These are phyloP conservation scores for Pleurotus sapidus DNA, from an alignment of 768 basidiomycete species.

Conservation along the genomic window DNA sequence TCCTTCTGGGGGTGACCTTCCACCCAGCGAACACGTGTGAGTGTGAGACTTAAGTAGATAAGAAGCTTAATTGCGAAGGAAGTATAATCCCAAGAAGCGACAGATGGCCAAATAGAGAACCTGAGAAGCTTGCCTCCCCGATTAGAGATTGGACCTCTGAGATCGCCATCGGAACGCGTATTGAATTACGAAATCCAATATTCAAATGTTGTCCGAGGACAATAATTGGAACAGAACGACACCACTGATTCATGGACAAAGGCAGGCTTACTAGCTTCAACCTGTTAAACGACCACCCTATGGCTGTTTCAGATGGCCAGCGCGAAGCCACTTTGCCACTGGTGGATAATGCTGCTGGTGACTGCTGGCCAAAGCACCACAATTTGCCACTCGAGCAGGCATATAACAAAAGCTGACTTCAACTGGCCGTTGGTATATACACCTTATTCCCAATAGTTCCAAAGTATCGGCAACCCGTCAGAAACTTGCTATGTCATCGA, in stretches of 20 bases:
- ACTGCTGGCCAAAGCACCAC: too few species aligned
- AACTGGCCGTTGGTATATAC: too few species aligned
- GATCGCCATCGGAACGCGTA: background rate
- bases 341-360: too few species aligned
- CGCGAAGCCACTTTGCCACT: too few species aligned
- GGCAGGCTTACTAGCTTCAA: background rate
- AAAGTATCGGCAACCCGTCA: too few species aligned
- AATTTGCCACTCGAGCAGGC: too few species aligned
- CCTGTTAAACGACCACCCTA: too few species aligned
- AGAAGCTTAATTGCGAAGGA: conserved; percentile 6
- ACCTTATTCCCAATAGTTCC: too few species aligned
- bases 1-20: background rate
- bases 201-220: background rate
- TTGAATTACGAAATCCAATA: conserved; percentile 3
- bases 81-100: conserved; percentile 6
- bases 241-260: background rate
- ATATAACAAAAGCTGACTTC: too few species aligned
- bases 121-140: background rate
- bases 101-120: background rate
- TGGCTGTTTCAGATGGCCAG: too few species aligned
- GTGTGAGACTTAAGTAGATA: background rate
- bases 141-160: background rate
- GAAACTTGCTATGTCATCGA: too few species aligned
- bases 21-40: conserved; percentile 1
- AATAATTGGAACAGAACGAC: too few species aligned